phyloP scores from a whole-genome alignment of 1,284 basidiomycete species.

The Microbotryomycetes sp. region DNA sequence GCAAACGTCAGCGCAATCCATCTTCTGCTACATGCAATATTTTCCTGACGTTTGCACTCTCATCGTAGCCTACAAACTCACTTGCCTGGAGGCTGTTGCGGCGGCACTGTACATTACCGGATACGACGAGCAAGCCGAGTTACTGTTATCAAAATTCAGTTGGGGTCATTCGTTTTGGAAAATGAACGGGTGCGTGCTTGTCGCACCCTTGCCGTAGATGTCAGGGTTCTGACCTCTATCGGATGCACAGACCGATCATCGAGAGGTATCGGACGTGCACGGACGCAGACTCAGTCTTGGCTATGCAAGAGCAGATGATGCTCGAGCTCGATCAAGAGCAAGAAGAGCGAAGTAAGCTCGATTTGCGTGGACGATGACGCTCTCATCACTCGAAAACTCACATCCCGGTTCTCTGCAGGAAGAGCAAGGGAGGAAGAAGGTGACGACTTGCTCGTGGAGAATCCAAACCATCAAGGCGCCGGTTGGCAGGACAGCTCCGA shows the following conservation, averaged over 20 bases:
- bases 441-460: constrained; percentile 51
- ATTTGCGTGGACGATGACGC: background rate
- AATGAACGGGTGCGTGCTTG: constrained; percentile 60
- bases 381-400: background rate
- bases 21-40: background rate
- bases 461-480: constrained; percentile 49
- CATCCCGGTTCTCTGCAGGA: background rate
- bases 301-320: constrained; percentile 65
- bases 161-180: constrained; percentile 81
- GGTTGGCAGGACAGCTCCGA: constrained; percentile 27
- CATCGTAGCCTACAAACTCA: constrained; percentile 33
- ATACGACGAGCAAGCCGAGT: constrained; percentile 68
- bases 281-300: constrained; percentile 56
- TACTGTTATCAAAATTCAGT: constrained; percentile 67
- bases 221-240: background rate
- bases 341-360: constrained; percentile 47
- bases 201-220: background rate
- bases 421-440: constrained; percentile 38
- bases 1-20: constrained; percentile 68
- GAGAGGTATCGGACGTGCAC: constrained; percentile 64
- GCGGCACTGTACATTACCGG: constrained; percentile 88
- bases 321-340: constrained; percentile 61
- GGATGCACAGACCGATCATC: constrained; percentile 50
- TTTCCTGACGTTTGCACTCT: background rate
- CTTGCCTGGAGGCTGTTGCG: constrained; percentile 69